These are phyloP conservation scores for Reticulascus tulasneorum DNA, from an alignment of 2,329 filamentous ascomycete species.

Conservation along the genomic window DNA sequence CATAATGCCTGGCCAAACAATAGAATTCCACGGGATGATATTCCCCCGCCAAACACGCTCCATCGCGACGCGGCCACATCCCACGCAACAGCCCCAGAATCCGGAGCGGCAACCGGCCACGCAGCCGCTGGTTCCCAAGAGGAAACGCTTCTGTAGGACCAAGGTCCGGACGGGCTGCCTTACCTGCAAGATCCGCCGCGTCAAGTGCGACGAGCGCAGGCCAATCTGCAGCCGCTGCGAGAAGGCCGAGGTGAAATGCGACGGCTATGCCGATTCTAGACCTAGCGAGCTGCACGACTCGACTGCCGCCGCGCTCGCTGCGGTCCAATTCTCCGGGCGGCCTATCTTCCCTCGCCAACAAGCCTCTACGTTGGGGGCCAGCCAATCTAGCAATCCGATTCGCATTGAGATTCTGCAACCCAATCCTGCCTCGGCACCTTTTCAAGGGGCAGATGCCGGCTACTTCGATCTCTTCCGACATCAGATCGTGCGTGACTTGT, in stretches of 20 bases:
- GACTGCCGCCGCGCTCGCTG: constrained; percentile 1
- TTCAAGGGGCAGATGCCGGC: constrained; percentile 7
- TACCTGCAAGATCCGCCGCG: constrained; percentile 21
- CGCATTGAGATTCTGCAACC: no score
- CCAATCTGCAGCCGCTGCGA: constrained; percentile 18
- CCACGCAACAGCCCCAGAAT: no score
- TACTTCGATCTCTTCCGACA: constrained; percentile 19
- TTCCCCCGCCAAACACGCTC: no score
- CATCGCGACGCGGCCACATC: no score
- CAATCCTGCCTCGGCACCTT: neutral
- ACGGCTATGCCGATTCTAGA: constrained; percentile 8
- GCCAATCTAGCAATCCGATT: neutral
- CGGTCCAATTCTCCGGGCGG: no score
- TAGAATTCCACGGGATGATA: no score
- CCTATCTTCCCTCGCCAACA: constrained; percentile 3
- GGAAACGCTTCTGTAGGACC: constrained; percentile 9
- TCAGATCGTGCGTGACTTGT: constrained; percentile 14
- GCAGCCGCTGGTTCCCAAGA: neutral
- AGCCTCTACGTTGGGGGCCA: neutral
- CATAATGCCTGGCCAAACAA: no score
- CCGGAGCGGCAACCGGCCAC: no score
- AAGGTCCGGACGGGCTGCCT: constrained; percentile 15
- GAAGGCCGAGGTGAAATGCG: constrained; percentile 12
- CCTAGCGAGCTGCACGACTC: constrained; percentile 1
- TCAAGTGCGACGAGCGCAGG: constrained; percentile 26